Evolutionary conservation across 306 rosid genomes (phyloP).

Genomic region (Prunus salicina): DNA sequence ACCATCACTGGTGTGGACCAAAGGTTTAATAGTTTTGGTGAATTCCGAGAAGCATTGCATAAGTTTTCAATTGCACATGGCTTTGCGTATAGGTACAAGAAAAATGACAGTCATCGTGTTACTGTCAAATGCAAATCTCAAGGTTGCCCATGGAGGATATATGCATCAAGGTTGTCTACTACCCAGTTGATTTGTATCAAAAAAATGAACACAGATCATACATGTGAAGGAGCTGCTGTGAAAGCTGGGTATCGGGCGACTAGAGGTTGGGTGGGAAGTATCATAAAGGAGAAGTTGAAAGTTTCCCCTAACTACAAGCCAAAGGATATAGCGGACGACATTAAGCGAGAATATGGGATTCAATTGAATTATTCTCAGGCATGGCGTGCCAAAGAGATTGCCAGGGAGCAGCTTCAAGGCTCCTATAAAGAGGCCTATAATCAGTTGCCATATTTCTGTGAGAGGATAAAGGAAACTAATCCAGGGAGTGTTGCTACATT

Average conservation of each 20-base stretch:
- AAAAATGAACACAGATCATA: constrained; percentile 75
- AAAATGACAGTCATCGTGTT: constrained; percentile 90
- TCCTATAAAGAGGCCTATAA: constrained; percentile 94
- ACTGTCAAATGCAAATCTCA: constrained; percentile 93
- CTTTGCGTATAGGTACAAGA: constrained; percentile 87
- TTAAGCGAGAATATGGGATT: constrained; percentile 89
- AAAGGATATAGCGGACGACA: constrained; percentile 90
- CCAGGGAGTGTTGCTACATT: constrained; percentile 91
- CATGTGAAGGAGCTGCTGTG: constrained; percentile 86
- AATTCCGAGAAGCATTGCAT: constrained; percentile 92
- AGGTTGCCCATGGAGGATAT: constrained; percentile 96
- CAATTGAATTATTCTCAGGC: constrained; percentile 97
- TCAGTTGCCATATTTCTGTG: constrained; percentile 83
- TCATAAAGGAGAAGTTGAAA: constrained; percentile 92
- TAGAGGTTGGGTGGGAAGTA: constrained; percentile 98
- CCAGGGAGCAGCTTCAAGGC: constrained; percentile 95
- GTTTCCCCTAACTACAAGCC: constrained; percentile 92
- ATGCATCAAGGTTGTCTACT: constrained; percentile 85
- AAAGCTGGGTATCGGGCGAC: constrained; percentile 98
- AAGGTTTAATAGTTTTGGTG: constrained; percentile 86
- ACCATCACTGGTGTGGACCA: constrained; percentile 94
- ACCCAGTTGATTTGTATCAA: constrained; percentile 91
- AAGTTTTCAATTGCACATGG: constrained; percentile 95
- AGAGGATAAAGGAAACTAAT: constrained; percentile 84
- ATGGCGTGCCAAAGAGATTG: constrained; percentile 98